Evolutionary conservation across 148 eudicot species (phyloP), one percentile per base, ranked within the genome.

Genomic region (Spergularia bocconei): DNA sequence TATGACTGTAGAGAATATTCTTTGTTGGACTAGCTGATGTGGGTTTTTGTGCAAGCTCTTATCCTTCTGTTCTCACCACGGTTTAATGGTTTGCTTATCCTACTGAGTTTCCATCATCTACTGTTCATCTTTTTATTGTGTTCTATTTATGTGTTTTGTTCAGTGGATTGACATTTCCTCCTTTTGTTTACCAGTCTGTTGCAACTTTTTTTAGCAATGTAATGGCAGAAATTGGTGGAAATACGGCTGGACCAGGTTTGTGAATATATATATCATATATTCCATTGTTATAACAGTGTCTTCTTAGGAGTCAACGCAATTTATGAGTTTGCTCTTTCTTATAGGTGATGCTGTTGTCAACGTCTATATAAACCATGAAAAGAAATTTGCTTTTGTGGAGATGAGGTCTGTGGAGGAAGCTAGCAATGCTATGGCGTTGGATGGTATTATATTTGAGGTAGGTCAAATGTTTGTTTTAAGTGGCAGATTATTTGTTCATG

Each of bases 181-280:
- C 9, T 68, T 66, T 6, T 51, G 11, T 13, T 29, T 66, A 74
- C 78, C 91, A 94, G 98, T 90, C 97, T 52, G 97, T 94, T 73
- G 98, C 98, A 69, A 92, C 91, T 39, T 92, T 84, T 81, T 95
- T 95, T 78, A 95, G 93, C 80, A 93, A 92, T 75, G 97, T 95
- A 74, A 92, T 92, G 98, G 85, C 97, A 41, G 96, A 92, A 63
- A 92, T 95, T 38, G 96, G 93, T 59, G 97, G 98, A 59, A 94
- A 94, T 73, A 90, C 97, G 74, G 97, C 98, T 76, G 98, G 98
- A 76, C 97, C 98, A 90, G 98, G 98, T 94, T 77, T 77, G 83
- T 74, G 53, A 59, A 70, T 29, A 21, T 54, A 39, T 55, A 36
- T 21, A 62, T 25, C 11, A 5, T 39, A 2, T 19, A 54, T 20